Conservation (phyloP, 2,329 filamentous ascomycete genomes). For the Xylaria polymorpha region DNA sequence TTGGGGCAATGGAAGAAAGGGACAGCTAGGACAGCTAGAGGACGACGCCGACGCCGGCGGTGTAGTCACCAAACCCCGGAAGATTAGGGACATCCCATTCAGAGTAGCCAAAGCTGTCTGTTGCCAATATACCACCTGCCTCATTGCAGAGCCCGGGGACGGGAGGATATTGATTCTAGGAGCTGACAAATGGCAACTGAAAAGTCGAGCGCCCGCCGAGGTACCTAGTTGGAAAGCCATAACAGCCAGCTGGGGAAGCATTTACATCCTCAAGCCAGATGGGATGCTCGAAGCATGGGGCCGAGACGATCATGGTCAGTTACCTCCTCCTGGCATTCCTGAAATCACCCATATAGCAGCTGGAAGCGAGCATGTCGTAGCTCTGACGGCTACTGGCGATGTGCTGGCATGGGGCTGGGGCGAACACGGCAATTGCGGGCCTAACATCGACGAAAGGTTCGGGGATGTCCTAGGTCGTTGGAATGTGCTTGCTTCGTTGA, state of each 20-base stretch:
- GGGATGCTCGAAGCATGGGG: conserved; percentile 80
- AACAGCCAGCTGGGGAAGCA: conserved; percentile 82
- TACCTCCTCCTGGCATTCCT: conserved; percentile 73
- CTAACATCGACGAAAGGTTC: conserved; percentile 66
- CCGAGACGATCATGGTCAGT: conserved; percentile 84
- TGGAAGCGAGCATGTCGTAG: conserved; percentile 91
- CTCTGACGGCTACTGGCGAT: conserved; percentile 70
- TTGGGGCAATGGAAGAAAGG: conserved; percentile 89
- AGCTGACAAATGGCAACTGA: conserved; percentile 77
- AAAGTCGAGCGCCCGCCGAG: conserved; percentile 64
- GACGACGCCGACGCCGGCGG: conserved; percentile 46
- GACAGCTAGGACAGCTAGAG: conserved; percentile 74
- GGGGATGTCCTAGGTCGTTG: conserved; percentile 74
- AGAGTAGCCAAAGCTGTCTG: conserved; percentile 75
- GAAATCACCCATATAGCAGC: conserved; percentile 73
- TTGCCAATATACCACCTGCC: conserved; percentile 85
- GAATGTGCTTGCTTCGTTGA: conserved; percentile 72
- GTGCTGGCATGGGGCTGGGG: conserved; percentile 95
- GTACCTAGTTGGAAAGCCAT: conserved; percentile 73
- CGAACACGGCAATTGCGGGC: conserved; percentile 96
- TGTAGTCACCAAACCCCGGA: conserved; percentile 69
- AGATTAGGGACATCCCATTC: conserved; percentile 70
- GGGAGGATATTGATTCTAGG: conserved; percentile 77
- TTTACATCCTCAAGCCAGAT: conserved; percentile 75
- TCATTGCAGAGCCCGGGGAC: conserved; percentile 67